Base-by-base conservation (phyloP, 805 yeast genomes). In the Cyberlindnera bimundalis region DNA sequence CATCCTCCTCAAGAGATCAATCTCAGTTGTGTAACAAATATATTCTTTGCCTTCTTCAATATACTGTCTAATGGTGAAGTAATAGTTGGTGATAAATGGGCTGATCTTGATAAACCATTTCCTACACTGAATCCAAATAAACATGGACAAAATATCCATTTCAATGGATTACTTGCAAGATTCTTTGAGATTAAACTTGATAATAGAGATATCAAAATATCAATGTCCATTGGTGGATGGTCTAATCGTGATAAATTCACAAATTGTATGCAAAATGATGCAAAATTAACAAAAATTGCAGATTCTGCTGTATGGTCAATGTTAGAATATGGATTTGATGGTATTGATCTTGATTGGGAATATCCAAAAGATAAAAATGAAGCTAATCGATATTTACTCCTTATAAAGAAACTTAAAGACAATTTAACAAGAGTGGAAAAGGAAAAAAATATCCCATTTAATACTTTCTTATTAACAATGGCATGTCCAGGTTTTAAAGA, bases 341-440 rank as follows among this genome's bases (percentile, higher is more conserved):
- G 99, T 0, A 66, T 91, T 33, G 98, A 93, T 60, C 65, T 91
- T 21, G 99, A 91, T 63, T 91, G 96, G 96, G 99, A 91, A 61
- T 91, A 80, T 54, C 96, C 96, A 0, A 57, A 61, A 7, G 67
- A 59, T 30, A 54, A 58, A 1, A 20, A 36, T 3, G 80, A 84
- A 45, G 77, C 78, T 1, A 34, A 51, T 0, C 55, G 60, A 28
- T 70, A 78, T 46, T 65, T 73, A 1, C 52, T 56, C 4, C 46
- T 87, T 29, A 59, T 83, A 15, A 50, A 52, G 31, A 45, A 40
- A 13, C 50, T 79, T 19, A 67, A 78, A 30, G 32, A 13, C 1
- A 67, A 55, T 24, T 56, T 84, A 40, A 62, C 67, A 41, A 29
- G 43, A 9, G 46, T 70, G 9, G 80, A 78, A 40, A 16, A 33